A percentile compares a stretch with the other conserved stretches of the same genome.
These are phyloP conservation scores for Marvania coccoides DNA, from an alignment of 139 green algal genomes.

Conservation along the genomic window DNA sequence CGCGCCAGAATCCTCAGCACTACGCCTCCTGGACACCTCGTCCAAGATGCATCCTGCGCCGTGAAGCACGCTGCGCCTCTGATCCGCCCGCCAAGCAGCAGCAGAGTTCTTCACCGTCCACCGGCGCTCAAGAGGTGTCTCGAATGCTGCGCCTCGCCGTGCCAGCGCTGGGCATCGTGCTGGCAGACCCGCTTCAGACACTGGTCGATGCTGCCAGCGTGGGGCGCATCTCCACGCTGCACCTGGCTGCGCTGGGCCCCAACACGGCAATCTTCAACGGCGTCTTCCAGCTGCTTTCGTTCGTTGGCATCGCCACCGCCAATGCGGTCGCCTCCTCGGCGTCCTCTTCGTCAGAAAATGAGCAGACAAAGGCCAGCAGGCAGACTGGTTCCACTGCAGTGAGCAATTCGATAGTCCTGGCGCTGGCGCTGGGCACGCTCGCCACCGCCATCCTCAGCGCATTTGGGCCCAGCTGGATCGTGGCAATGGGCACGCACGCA, in stretches of 20 bases:
- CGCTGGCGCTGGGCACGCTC: slow-evolving; percentile 15
- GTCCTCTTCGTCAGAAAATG: background rate
- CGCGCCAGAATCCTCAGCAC: too few species aligned
- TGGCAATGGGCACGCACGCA: slow-evolving; percentile 28
- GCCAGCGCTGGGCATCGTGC: slow-evolving; percentile 44
- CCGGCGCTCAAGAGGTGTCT: background rate
- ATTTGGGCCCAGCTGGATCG: slow-evolving; percentile 25
- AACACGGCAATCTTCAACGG: slow-evolving; percentile 69
- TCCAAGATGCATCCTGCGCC: too few species aligned
- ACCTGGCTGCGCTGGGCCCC: slow-evolving; percentile 60
- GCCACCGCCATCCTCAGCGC: slow-evolving; percentile 10
- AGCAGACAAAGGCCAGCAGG: background rate
- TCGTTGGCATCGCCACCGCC: slow-evolving; percentile 51
- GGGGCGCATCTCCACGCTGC: slow-evolving; percentile 37
- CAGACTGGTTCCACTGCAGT: slow-evolving; percentile 9
- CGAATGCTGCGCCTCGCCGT: slow-evolving; percentile 30
- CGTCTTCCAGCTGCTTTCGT: slow-evolving; percentile 58
- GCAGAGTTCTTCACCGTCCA: too few species aligned
- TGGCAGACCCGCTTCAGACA: slow-evolving; percentile 63
- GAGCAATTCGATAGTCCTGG: slow-evolving; percentile 29
- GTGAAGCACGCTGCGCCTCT: too few species aligned
- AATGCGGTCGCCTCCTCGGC: slow-evolving; percentile 47
- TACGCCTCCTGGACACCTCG: too few species aligned
- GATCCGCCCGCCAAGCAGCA: too few species aligned
- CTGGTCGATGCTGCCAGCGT: slow-evolving; percentile 63